A percentile compares a stretch with the other conserved stretches of the same genome.
phyloP scores from a whole-genome alignment of 352 stramenopile genomes.

The Phytophthora foliorum region DNA sequence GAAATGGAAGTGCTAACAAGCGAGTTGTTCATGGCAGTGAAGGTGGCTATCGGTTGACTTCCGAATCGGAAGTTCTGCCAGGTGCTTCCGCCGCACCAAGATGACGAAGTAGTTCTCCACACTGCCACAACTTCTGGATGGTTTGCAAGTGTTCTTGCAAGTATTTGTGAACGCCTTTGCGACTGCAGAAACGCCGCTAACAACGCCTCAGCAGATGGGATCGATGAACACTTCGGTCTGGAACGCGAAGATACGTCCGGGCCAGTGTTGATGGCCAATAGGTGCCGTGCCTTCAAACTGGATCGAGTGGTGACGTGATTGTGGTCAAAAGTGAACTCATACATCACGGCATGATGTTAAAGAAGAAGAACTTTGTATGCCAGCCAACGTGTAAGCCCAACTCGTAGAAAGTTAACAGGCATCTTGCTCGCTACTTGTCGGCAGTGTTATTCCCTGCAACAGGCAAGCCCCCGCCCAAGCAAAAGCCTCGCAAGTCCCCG shows the following conservation, averaged over 20 bases:
- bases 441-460: too few species aligned
- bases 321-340: too few species aligned
- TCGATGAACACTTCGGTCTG: conserved; percentile 11
- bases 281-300: background rate
- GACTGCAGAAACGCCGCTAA: conserved; percentile 4
- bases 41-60: background rate
- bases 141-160: background rate
- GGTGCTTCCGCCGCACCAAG: conserved; percentile 10
- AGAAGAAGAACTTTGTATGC: too few species aligned
- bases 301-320: background rate
- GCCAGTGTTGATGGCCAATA: background rate
- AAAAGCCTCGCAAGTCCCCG: too few species aligned
- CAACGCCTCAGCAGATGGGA: conserved; percentile 3
- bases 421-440: too few species aligned
- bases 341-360: too few species aligned
- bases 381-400: too few species aligned
- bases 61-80: too few species aligned
- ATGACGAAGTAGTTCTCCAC: background rate
- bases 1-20: background rate
- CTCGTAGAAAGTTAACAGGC: too few species aligned
- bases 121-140: conserved; percentile 9
- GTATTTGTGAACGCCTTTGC: background rate
- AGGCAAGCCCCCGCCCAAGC: too few species aligned
- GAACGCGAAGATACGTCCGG: conserved; percentile 4
- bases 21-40: too few species aligned